Percentiles rank a stretch among this genome's conserved stretches.
These are phyloP conservation scores for Mycena galopus DNA, from an alignment of 768 basidiomycete genomes.

Conservation along the genomic window DNA sequence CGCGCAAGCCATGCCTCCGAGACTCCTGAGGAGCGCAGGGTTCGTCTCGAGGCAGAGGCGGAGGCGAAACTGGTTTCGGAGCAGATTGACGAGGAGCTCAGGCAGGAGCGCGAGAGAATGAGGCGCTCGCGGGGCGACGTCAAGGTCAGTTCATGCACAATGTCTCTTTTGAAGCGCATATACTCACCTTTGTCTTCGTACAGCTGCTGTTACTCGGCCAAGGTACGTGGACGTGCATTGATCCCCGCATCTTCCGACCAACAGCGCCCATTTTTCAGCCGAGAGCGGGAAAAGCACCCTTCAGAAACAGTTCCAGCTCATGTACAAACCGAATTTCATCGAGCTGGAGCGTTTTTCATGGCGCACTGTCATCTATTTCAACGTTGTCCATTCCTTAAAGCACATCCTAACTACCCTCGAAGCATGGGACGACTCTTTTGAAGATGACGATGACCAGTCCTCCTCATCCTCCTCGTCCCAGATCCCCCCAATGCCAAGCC, in stretches of 20 bases:
- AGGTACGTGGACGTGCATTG: conserved; percentile 22
- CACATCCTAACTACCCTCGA: conserved; percentile 76
- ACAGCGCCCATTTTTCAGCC: conserved; percentile 47
- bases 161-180: conserved; percentile 47
- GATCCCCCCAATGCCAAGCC: conserved; percentile 39
- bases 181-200: conserved; percentile 44
- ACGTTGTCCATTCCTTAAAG: conserved; percentile 78
- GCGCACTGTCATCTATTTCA: conserved; percentile 83
- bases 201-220: conserved; percentile 83
- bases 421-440: conserved; percentile 70
- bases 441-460: conserved; percentile 53
- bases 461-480: conserved; percentile 12
- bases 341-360: conserved; percentile 78
- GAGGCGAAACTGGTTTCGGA: conserved; percentile 85
- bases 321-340: conserved; percentile 80
- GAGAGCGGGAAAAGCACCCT: conserved; percentile 85
- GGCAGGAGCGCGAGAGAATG: conserved; percentile 73
- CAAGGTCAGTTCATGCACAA: conserved; percentile 60
- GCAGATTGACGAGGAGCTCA: conserved; percentile 85
- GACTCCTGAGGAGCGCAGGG: conserved; percentile 72
- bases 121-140: conserved; percentile 81
- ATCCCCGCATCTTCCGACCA: background rate
- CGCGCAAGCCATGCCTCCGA: conserved; percentile 72
- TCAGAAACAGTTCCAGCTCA: conserved; percentile 85
- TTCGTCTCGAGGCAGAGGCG: conserved; percentile 73